phyloP scores from a whole-genome alignment of 345 rosid genomes.

The Camelina neglecta region DNA sequence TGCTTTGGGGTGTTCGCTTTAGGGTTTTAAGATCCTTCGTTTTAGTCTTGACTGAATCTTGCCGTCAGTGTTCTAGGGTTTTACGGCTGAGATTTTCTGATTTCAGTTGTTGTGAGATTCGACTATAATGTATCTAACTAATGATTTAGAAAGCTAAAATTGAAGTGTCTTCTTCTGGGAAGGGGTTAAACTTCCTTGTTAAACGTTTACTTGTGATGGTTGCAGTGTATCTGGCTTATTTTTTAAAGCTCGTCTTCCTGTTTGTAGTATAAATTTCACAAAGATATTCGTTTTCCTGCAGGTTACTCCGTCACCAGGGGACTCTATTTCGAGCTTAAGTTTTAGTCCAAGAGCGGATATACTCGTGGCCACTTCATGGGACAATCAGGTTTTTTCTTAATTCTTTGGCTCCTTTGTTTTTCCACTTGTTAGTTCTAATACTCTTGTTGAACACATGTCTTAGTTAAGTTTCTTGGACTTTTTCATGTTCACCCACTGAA shows the following conservation, averaged over 20 bases:
- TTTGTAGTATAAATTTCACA: background rate
- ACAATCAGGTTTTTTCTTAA: constrained; percentile 78
- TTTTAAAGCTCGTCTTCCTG: background rate
- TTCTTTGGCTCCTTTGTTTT: constrained; percentile 1
- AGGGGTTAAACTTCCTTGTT: background rate
- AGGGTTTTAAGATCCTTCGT: background rate
- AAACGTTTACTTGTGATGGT: no score
- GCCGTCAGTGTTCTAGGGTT: constrained; percentile 22
- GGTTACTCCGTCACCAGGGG: constrained; percentile 88
- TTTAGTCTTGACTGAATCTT: constrained; percentile 9
- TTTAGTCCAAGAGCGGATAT: constrained; percentile 95
- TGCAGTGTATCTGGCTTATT: background rate
- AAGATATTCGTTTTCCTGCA: constrained; percentile 28
- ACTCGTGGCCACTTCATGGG: constrained; percentile 97
- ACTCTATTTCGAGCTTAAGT: constrained; percentile 85
- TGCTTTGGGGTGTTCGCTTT: background rate
- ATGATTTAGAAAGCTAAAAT: background rate
- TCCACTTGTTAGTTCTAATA: constrained; percentile 21
- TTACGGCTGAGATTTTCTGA: background rate
- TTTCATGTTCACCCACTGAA: background rate
- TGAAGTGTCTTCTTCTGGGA: background rate
- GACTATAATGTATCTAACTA: background rate
- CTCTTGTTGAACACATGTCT: background rate
- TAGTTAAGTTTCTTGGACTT: background rate
- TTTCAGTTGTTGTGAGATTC: constrained; percentile 8